Evolutionary conservation across 2,329 filamentous ascomycete genomes (phyloP), one percentile per base, ranked within the genome.

Genomic region (Fusarium cicatricum): DNA sequence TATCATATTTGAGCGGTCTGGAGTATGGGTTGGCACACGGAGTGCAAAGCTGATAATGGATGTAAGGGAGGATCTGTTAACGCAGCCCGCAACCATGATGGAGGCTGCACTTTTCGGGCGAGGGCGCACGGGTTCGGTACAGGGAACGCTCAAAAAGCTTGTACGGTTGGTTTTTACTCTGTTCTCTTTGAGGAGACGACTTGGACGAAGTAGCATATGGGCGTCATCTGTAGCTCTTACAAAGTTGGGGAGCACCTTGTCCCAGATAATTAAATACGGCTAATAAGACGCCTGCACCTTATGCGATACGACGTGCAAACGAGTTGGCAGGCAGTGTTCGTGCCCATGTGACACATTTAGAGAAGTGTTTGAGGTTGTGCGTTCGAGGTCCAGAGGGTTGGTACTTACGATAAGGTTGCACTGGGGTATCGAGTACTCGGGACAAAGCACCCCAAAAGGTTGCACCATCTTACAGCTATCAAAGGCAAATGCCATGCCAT

Each of bases 1-100:
- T 53, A 38, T 54, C 14, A 42, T 48, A 19, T 44, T 62, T 32
- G 49, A 64, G 44, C 47, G 44, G 51, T 60, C 36, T 52, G 60
- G 64, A 69, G 66, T 68, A 58, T 59, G 34, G 52, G 60, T 54
- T 26, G 43, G 46, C 21, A 37, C 43, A 31, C 29, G 58, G 51
- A 54, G 48, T 41, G 50, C 14, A 54, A 31, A 41, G 51, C 45
- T 39, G 50, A 32, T 55, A 65, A 65, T 63, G 55, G 55, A 32
- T 34, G 44, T 39, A 52, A 42, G 54, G 43, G 40, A 60, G 42
- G 28, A 36, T 52, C 52, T 49, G 39, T 28, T 43, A 47, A 59
- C 31, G 53, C 53, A 62, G 33, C 38, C 47, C 34, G 15, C 38
- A 31, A 41, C 33, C 49, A 52, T 36, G 9, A 58, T 11, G 32